phyloP scores from a whole-genome alignment of 306 rosid genomes.

The Cucumis sativus region DNA sequence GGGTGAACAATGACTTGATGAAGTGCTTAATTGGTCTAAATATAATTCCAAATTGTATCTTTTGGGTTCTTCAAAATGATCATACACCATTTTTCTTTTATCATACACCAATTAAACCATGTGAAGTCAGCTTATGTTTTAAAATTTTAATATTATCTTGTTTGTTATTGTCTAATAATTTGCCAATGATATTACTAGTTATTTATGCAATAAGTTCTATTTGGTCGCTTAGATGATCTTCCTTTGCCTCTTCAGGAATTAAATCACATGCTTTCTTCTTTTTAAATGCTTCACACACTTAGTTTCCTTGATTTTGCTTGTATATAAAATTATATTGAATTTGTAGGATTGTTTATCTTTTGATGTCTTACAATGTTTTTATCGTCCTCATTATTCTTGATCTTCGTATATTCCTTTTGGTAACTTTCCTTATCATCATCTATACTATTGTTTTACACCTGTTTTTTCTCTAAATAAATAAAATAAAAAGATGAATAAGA shows the following conservation, averaged over 20 bases:
- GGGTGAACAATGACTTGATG: not conserved
- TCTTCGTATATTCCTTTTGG: not conserved
- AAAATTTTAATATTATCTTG: not conserved
- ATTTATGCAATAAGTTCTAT: not conserved
- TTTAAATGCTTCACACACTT: not conserved
- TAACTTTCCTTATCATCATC: not conserved
- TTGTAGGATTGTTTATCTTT: not conserved
- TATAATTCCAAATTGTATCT: not conserved
- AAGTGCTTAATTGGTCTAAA: not conserved
- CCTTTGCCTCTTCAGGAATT: not conserved
- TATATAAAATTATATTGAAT: not conserved
- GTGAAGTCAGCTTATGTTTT: not conserved
- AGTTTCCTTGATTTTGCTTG: not conserved
- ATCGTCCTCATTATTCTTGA: not conserved
- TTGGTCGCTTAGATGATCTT: not conserved
- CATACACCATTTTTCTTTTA: not conserved
- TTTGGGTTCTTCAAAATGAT: not conserved
- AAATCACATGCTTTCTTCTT: not conserved
- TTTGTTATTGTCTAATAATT: not conserved
- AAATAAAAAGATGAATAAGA: not conserved
- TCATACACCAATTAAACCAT: not conserved
- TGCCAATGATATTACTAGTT: not conserved
- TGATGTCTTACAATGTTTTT: not conserved
- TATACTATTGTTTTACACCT: not conserved
- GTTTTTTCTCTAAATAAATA: not conserved